Conservation (phyloP, 345 rosid genomes). For the Xanthoceras sorbifolium region DNA sequence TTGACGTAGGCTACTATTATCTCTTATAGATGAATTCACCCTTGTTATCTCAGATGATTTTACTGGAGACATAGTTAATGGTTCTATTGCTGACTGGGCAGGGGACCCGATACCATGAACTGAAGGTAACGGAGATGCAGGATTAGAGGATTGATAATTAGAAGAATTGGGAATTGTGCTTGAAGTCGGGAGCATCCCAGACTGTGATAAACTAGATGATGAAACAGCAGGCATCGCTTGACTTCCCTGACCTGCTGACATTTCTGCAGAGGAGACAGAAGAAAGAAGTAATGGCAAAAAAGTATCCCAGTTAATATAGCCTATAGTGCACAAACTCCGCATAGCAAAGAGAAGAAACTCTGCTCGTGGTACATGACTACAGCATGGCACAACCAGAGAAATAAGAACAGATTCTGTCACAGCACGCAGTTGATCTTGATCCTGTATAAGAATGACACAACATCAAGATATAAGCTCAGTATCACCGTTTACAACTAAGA, state of each 20-base stretch:
- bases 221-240: constrained; percentile 58
- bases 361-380: constrained; percentile 85
- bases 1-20: constrained; percentile 76
- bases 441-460: constrained; percentile 46
- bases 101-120: constrained; percentile 88
- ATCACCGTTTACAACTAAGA: neutral
- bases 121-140: constrained; percentile 60
- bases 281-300: constrained; percentile 82
- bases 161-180: constrained; percentile 50
- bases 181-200: constrained; percentile 55
- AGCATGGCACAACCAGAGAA: constrained; percentile 74
- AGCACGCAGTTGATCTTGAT: constrained; percentile 79
- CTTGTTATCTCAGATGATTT: constrained; percentile 57
- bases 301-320: constrained; percentile 89
- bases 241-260: constrained; percentile 57
- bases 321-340: constrained; percentile 66
- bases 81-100: constrained; percentile 64
- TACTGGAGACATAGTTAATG: constrained; percentile 59
- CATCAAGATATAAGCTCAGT: constrained; percentile 17
- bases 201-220: constrained; percentile 61
- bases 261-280: constrained; percentile 77
- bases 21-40: constrained; percentile 49
- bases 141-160: constrained; percentile 64
- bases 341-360: constrained; percentile 93
- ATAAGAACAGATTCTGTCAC: constrained; percentile 82